These are phyloP conservation scores for Polyporus arcularius DNA, from an alignment of 768 basidiomycete genomes.

Conservation along the genomic window DNA sequence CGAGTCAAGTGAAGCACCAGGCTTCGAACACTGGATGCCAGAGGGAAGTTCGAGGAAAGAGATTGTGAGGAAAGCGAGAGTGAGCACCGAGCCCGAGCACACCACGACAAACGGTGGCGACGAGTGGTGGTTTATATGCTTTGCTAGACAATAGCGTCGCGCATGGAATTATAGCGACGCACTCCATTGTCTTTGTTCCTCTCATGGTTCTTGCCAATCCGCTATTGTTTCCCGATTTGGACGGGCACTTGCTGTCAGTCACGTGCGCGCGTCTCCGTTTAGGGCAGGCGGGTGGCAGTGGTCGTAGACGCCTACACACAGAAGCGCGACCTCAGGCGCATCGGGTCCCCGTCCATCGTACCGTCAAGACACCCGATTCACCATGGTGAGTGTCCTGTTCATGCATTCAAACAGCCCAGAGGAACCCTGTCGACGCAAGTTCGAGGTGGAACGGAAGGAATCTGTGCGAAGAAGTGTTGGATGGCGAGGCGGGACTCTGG, in stretches of 20 bases:
- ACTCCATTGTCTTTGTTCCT: constrained; percentile 17
- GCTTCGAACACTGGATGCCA: constrained; percentile 18
- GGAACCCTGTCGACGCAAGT: constrained; percentile 4
- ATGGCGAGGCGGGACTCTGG: constrained; percentile 29
- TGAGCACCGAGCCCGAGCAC: constrained; percentile 13
- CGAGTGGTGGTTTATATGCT: neutral
- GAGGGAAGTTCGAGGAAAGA: neutral
- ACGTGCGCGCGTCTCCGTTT: constrained; percentile 4
- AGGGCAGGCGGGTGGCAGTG: constrained; percentile 10
- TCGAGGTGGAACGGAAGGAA: constrained; percentile 13
- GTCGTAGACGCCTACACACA: constrained; percentile 10
- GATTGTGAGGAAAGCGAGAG: neutral
- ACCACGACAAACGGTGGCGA: constrained; percentile 6
- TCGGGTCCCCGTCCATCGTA: constrained; percentile 22
- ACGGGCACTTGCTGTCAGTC: constrained; percentile 3
- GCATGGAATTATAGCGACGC: neutral
- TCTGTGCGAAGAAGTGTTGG: constrained; percentile 27
- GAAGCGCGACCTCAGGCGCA: constrained; percentile 6
- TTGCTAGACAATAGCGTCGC: constrained; percentile 3
- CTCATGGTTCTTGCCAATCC: neutral
- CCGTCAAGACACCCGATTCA: constrained; percentile 36
- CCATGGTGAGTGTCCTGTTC: constrained; percentile 35
- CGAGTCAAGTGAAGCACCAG: constrained; percentile 28
- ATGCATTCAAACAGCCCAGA: constrained; percentile 1
- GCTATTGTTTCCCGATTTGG: constrained; percentile 19